Evolutionary conservation across 2,329 filamentous ascomycete genomes (phyloP), one percentile per base, ranked within the genome.

Genomic region (Helotiales sp.): DNA sequence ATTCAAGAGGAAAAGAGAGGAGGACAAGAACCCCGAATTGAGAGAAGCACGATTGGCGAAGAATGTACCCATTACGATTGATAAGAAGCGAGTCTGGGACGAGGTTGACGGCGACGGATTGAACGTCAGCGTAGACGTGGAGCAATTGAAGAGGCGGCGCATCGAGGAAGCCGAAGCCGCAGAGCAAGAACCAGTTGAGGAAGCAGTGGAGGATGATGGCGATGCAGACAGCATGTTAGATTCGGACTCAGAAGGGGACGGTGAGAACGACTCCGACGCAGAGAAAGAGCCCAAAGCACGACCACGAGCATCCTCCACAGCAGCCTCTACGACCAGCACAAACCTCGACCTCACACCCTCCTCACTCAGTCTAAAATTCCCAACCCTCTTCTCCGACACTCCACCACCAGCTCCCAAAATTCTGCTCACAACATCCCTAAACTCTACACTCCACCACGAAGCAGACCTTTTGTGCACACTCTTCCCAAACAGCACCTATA

Each of bases 71-170:
- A 79, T 87, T 63, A 97, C 93, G 0, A 85, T 97, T 66, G 94
- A 97, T 74, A 87, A 89, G 74, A 97, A 97, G 83, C 88, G 96
- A 78, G 89, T 93, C 34, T 98, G 93, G 93, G 94, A 97, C 75
- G 89, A 94, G 61, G 86, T 87, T 59, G 89, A 89, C 57, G 85
- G 86, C 58, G 87, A 90, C 71, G 84, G 81, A 58, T 81, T 88
- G 6, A 85, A 84, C 69, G 74, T 74, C 59, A 77, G 76, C 57
- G 86, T 89, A 34, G 86, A 90, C 69, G 79, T 90, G 63, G 85
- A 87, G 72, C 82, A 86, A 75, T 77, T 88, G 72, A 89, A 87
- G 80, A 82, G 83, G 72, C 79, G 84, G 75, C 83, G 84, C 64
- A 80, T 89, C 64, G 83, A 86, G 69, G 78, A 80, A 70, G 79